phyloP scores from a whole-genome alignment of 2,329 filamentous ascomycete genomes.

The Capronia coronata region DNA sequence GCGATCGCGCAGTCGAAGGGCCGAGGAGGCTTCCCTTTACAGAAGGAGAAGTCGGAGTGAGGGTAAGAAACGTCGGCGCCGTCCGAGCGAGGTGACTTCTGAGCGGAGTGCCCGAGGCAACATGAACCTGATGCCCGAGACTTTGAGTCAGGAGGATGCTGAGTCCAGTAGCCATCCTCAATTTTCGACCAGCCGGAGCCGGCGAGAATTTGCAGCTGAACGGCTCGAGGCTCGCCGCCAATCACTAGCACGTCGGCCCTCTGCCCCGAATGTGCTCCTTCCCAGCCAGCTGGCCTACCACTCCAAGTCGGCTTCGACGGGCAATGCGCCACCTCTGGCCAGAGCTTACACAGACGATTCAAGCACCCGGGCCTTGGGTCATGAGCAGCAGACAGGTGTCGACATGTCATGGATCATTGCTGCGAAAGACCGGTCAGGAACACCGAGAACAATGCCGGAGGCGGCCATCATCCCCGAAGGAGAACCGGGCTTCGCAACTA shows the following conservation, averaged over 20 bases:
- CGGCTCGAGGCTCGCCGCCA: constrained; percentile 83
- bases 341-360: constrained; percentile 42
- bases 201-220: constrained; percentile 69
- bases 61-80: constrained; percentile 12
- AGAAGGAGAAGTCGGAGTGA: constrained; percentile 18
- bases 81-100: constrained; percentile 15
- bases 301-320: constrained; percentile 35
- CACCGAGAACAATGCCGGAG: constrained; percentile 79
- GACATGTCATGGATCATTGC: constrained; percentile 7
- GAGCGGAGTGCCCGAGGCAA: constrained; percentile 17
- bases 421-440: constrained; percentile 60
- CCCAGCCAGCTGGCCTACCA: constrained; percentile 50
- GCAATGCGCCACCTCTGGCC: constrained; percentile 29
- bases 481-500: constrained; percentile 48
- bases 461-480: constrained; percentile 45
- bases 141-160: constrained; percentile 1
- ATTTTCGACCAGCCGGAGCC: constrained; percentile 56
- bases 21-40: constrained; percentile 25
- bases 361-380: constrained; percentile 31
- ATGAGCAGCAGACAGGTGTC: constrained; percentile 52
- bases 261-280: constrained; percentile 71
- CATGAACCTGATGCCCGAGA: background rate
- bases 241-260: constrained; percentile 73
- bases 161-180: constrained; percentile 20
- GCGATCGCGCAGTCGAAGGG: constrained; percentile 35